Conservation (phyloP, 1,139 yeast species). For the Hemisphaericaspora xylofermentans region DNA sequence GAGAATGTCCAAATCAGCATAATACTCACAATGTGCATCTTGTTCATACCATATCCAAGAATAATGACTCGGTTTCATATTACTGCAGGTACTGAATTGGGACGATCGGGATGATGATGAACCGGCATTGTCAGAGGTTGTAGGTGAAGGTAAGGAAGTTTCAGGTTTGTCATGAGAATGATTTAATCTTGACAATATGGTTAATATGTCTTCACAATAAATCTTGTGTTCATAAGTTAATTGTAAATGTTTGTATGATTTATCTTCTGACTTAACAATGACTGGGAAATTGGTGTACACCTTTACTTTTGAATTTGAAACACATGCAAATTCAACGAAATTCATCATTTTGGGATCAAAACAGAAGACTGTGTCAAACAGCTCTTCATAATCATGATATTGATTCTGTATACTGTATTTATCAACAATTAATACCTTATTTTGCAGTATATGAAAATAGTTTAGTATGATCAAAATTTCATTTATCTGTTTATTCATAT, state of each 20-base stretch:
- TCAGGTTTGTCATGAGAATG: constrained; percentile 3
- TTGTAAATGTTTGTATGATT: constrained; percentile 24
- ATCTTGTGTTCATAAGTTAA: constrained; percentile 31
- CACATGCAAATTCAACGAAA: constrained; percentile 23
- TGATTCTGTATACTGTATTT: constrained; percentile 12
- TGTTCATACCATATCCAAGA: constrained; percentile 43
- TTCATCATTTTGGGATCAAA: constrained; percentile 19
- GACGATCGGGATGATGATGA: not conserved
- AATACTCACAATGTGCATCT: constrained; percentile 29
- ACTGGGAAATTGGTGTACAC: constrained; percentile 18
- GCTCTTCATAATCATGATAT: constrained; percentile 13
- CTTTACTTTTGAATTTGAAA: constrained; percentile 29
- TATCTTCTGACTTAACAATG: constrained; percentile 19
- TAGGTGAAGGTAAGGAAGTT: not conserved
- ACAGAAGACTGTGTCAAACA: constrained; percentile 26
- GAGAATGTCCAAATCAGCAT: constrained; percentile 20
- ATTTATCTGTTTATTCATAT: constrained; percentile 31
- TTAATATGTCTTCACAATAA: constrained; percentile 27
- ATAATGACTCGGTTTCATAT: constrained; percentile 12
- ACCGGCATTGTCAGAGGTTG: not conserved
- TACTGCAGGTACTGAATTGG: not conserved
- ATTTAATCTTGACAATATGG: constrained; percentile 22
- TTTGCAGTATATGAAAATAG: constrained; percentile 29
- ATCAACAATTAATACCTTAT: constrained; percentile 31
- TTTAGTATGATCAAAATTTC: constrained; percentile 37